Conservation (phyloP, 805 yeast genomes). For the Allodekkera sacchari region DNA sequence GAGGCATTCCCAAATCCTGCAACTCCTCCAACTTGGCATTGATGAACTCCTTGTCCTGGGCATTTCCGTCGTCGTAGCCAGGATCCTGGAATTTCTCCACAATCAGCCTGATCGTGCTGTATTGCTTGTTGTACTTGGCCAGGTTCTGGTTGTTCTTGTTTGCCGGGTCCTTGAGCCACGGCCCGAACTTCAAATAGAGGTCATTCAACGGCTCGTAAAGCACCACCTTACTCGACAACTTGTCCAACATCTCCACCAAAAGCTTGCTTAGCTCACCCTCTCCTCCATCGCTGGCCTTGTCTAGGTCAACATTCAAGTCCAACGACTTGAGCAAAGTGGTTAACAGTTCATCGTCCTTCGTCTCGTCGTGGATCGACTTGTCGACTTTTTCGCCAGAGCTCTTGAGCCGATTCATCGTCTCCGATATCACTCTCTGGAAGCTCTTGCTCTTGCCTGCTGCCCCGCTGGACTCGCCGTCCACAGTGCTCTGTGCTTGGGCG, state of each 20-base stretch:
- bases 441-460: conserved; percentile 29
- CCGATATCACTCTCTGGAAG: conserved; percentile 70
- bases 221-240: conserved; percentile 76
- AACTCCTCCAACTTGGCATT: conserved; percentile 54
- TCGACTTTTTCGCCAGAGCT: conserved; percentile 70
- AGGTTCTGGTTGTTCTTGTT: conserved; percentile 29
- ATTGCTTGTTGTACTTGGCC: conserved; percentile 52
- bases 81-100: conserved; percentile 59
- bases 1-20: conserved; percentile 76
- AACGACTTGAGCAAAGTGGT: conserved; percentile 63
- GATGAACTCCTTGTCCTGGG: conserved; percentile 39
- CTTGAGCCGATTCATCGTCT: conserved; percentile 72
- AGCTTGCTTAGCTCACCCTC: conserved; percentile 40
- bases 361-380: conserved; percentile 30
- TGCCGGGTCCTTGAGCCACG: conserved; percentile 51
- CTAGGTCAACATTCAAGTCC: conserved; percentile 30
- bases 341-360: conserved; percentile 38
- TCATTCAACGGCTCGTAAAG: conserved; percentile 85
- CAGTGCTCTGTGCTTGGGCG: conserved; percentile 11
- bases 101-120: conserved; percentile 49
- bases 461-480: conserved; percentile 34
- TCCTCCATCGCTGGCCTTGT: conserved; percentile 11
- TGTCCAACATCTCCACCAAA: conserved; percentile 66
- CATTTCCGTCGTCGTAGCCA: conserved; percentile 46
- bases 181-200: conserved; percentile 62